phyloP scores from a whole-genome alignment of 352 stramenopile genomes.

The Phytophthora pinifolia region DNA sequence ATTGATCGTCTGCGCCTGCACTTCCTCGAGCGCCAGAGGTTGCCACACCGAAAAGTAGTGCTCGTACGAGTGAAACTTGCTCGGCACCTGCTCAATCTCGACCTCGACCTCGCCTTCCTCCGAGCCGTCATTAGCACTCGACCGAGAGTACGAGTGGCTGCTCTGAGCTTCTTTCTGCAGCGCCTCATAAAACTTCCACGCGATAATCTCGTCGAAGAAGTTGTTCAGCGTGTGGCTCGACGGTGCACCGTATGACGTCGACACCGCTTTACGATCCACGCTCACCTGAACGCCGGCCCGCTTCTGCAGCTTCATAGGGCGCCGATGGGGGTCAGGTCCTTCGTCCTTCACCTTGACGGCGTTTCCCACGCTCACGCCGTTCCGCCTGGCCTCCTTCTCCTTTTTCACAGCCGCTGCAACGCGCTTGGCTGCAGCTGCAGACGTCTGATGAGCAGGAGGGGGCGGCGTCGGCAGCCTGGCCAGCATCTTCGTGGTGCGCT shows the following conservation, averaged over 20 bases:
- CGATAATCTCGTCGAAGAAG: constrained; percentile 85
- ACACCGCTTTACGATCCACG: constrained; percentile 23
- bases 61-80: constrained; percentile 84
- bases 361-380: not conserved
- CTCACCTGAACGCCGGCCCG: constrained; percentile 26
- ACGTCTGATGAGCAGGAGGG: constrained; percentile 10
- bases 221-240: constrained; percentile 69
- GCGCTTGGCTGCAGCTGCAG: constrained; percentile 19
- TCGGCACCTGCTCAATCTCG: constrained; percentile 66
- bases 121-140: constrained; percentile 59
- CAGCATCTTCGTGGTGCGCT: constrained; percentile 21
- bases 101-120: constrained; percentile 78
- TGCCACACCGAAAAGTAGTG: constrained; percentile 91
- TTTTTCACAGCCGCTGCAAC: constrained; percentile 23
- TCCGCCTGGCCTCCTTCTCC: constrained; percentile 20
- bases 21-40: constrained; percentile 82
- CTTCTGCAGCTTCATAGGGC: constrained; percentile 75
- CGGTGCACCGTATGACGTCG: constrained; percentile 21
- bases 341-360: constrained; percentile 29
- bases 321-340: constrained; percentile 50
- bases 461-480: not conserved
- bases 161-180: constrained; percentile 61
- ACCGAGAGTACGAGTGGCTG: constrained; percentile 36
- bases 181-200: constrained; percentile 76
- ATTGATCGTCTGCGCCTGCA: constrained; percentile 87